phyloP scores from a whole-genome alignment of 306 rosid species.

The Dryas alaskensis region DNA sequence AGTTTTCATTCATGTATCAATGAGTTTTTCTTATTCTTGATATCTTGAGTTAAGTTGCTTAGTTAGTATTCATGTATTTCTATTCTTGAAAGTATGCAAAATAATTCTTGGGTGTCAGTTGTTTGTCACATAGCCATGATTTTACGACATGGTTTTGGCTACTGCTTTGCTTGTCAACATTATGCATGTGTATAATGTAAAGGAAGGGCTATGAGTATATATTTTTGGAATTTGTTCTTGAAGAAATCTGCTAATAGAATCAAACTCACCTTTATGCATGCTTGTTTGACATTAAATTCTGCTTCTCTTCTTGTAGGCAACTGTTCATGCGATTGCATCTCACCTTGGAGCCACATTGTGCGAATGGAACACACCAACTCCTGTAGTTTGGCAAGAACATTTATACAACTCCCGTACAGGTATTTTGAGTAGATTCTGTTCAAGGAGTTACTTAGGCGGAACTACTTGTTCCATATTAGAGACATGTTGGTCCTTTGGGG shows the following conservation, averaged over 20 bases:
- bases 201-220: not conserved
- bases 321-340: conserved; percentile 70
- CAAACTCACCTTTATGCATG: not conserved
- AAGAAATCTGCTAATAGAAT: conserved; percentile 11
- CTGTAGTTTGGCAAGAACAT: conserved; percentile 86
- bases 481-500: not conserved
- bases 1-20: conserved; percentile 22
- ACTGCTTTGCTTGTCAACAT: not conserved
- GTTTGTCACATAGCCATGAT: not conserved
- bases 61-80: not conserved
- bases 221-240: not conserved
- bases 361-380: conserved; percentile 95
- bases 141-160: not conserved
- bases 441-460: not conserved
- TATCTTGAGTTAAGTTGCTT: not conserved
- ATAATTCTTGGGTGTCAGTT: not conserved
- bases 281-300: not conserved
- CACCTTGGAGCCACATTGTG: conserved; percentile 65
- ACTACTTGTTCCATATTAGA: not conserved
- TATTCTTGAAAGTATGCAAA: not conserved
- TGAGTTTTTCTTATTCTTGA: not conserved
- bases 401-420: conserved; percentile 70
- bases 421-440: conserved; percentile 27
- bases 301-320: conserved; percentile 48
- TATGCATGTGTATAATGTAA: not conserved